phyloP scores from a whole-genome alignment of 176 grass and related monocot species.

The Rhynchospora tenuis region DNA sequence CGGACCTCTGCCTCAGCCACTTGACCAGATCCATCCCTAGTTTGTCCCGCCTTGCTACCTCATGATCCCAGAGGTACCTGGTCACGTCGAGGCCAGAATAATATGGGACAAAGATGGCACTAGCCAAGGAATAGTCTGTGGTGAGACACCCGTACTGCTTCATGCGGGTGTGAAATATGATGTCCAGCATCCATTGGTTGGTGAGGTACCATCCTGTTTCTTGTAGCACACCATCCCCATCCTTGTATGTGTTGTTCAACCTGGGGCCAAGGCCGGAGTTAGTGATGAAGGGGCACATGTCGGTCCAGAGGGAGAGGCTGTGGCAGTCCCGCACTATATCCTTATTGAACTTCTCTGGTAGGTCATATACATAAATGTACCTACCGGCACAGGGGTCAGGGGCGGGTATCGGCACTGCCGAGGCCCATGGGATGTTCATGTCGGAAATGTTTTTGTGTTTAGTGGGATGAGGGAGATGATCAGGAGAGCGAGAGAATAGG shows the following conservation, averaged over 20 bases:
- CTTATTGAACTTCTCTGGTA: conserved; percentile 24
- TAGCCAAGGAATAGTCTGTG: conserved; percentile 16
- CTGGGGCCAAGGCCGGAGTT: conserved; percentile 59
- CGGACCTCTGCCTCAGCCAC: conserved; percentile 24
- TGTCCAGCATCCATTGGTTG: conserved; percentile 26
- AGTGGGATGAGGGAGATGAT: too few species aligned
- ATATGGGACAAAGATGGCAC: conserved; percentile 24
- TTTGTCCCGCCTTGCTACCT: neutral
- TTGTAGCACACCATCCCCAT: too few species aligned
- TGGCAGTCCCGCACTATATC: conserved; percentile 14
- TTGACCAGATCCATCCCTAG: neutral
- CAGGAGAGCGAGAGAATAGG: too few species aligned
- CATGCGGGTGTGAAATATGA: conserved; percentile 40
- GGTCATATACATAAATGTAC: conserved; percentile 13
- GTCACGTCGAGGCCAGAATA: conserved; percentile 28
- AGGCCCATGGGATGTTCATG: too few species aligned
- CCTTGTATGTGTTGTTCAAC: neutral
- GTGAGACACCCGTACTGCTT: conserved; percentile 37
- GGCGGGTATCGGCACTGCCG: too few species aligned
- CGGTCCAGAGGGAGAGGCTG: conserved; percentile 14
- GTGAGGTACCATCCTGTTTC: conserved; percentile 20
- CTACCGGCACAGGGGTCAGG: neutral
- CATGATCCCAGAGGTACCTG: conserved; percentile 21
- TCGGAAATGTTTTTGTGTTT: too few species aligned
- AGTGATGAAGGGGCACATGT: conserved; percentile 54